phyloP scores from a whole-genome alignment of 2,329 filamentous ascomycete species.

The Colletotrichum somersetense region DNA sequence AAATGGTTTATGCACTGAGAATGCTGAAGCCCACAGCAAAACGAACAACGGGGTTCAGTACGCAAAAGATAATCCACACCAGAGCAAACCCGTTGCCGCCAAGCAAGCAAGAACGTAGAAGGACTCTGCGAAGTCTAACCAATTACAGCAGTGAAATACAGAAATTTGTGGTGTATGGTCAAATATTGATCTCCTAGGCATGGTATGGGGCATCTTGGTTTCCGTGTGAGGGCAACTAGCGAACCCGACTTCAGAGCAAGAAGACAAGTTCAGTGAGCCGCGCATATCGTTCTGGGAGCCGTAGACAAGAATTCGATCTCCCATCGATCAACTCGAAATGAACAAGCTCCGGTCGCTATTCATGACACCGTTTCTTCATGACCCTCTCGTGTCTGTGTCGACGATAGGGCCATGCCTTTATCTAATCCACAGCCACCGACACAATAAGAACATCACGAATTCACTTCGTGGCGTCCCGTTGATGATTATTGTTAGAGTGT shows the following conservation, averaged over 20 bases:
- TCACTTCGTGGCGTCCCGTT: background rate
- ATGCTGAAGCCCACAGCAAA: background rate
- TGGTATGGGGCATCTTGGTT: constrained; percentile 24
- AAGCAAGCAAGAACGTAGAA: background rate
- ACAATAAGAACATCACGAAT: too few relatives aligned
- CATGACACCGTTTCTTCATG: background rate
- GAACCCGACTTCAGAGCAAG: background rate
- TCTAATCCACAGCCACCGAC: background rate
- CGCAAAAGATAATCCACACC: background rate
- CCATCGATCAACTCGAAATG: background rate
- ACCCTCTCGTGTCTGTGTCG: background rate
- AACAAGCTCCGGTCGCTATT: background rate
- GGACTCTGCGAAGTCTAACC: background rate
- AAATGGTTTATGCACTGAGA: background rate
- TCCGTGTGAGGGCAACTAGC: background rate
- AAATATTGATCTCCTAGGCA: background rate
- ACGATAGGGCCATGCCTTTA: background rate
- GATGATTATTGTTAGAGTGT: accelerated
- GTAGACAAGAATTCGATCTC: background rate
- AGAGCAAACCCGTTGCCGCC: background rate
- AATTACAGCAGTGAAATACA: background rate
- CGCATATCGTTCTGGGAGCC: background rate
- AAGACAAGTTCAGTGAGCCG: background rate
- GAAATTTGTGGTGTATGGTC: too few relatives aligned
- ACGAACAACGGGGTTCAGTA: constrained; percentile 5